phyloP scores from a whole-genome alignment of 768 basidiomycete genomes.

The Psilocybe sp. region DNA sequence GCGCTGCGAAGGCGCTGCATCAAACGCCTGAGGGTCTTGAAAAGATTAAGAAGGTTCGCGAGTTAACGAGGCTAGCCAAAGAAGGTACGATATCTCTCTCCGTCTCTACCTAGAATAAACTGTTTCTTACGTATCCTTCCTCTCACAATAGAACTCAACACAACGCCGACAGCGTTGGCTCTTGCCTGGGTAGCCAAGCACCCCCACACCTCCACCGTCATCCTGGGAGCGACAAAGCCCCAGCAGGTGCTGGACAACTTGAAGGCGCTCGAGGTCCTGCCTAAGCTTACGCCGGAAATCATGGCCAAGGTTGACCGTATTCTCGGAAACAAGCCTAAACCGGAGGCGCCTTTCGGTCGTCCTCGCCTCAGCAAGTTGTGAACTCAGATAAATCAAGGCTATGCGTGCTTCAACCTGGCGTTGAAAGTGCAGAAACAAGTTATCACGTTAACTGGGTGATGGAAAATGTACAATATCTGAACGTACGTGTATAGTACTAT shows the following conservation, averaged over 20 bases:
- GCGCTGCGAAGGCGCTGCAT: slow-evolving; percentile 51
- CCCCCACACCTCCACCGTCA: slow-evolving; percentile 63
- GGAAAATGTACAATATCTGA: neutral
- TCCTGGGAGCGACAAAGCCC: slow-evolving; percentile 63
- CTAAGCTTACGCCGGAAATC: slow-evolving; percentile 66
- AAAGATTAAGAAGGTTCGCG: slow-evolving; percentile 68
- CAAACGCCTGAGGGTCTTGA: slow-evolving; percentile 53
- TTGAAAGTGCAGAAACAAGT: slow-evolving; percentile 47
- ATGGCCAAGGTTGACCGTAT: slow-evolving; percentile 68
- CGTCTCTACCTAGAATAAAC: neutral
- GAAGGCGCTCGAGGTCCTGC: slow-evolving; percentile 68
- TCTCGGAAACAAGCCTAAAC: slow-evolving; percentile 49
- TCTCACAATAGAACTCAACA: slow-evolving; percentile 44
- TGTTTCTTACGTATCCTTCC: neutral
- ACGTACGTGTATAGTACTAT: too few relatives aligned
- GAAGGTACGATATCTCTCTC: slow-evolving; percentile 29
- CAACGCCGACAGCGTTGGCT: slow-evolving; percentile 62
- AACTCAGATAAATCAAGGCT: neutral
- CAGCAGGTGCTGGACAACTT: slow-evolving; percentile 67
- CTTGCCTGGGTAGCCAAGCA: slow-evolving; percentile 75
- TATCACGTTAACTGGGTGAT: neutral
- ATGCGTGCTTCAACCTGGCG: slow-evolving; percentile 64
- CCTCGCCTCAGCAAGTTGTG: neutral
- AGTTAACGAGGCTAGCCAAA: slow-evolving; percentile 66
- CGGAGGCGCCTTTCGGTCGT: slow-evolving; percentile 28